These are phyloP conservation scores for Trichosporon asahii DNA, from an alignment of 1,284 basidiomycete genomes.

Conservation along the genomic window DNA sequence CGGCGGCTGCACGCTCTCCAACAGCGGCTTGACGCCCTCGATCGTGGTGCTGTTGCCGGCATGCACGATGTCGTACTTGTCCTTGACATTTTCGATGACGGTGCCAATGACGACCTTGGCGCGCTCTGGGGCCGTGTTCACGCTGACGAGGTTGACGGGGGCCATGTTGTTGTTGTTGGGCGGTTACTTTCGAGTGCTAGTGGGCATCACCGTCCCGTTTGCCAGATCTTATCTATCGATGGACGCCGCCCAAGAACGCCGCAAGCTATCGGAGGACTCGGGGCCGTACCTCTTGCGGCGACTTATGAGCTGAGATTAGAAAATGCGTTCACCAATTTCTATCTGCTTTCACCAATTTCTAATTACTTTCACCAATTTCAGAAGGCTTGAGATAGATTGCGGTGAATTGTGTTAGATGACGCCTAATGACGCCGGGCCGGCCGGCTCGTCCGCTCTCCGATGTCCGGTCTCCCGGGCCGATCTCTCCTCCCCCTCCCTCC, in stretches of 20 bases:
- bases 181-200: background rate
- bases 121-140: slow-evolving; percentile 49
- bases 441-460: background rate
- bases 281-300: background rate
- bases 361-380: too few relatives aligned
- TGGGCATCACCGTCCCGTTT: too few relatives aligned
- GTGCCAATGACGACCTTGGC: slow-evolving; percentile 45
- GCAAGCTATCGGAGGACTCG: background rate
- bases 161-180: background rate
- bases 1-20: slow-evolving; percentile 40
- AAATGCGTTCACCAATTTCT: too few relatives aligned
- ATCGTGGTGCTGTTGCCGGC: slow-evolving; percentile 48
- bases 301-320: background rate
- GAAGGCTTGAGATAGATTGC: background rate
- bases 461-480: background rate
- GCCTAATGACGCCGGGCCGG: too few relatives aligned
- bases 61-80: slow-evolving; percentile 45
- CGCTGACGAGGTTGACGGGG: slow-evolving; percentile 46
- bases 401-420: background rate
- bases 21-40: slow-evolving; percentile 42
- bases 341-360: too few relatives aligned
- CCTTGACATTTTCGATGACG: slow-evolving; percentile 47
- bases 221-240: background rate
- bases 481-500: background rate
- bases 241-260: background rate